These are phyloP conservation scores for Omphalotus olearius DNA, from an alignment of 1,284 basidiomycete species.

Conservation along the genomic window DNA sequence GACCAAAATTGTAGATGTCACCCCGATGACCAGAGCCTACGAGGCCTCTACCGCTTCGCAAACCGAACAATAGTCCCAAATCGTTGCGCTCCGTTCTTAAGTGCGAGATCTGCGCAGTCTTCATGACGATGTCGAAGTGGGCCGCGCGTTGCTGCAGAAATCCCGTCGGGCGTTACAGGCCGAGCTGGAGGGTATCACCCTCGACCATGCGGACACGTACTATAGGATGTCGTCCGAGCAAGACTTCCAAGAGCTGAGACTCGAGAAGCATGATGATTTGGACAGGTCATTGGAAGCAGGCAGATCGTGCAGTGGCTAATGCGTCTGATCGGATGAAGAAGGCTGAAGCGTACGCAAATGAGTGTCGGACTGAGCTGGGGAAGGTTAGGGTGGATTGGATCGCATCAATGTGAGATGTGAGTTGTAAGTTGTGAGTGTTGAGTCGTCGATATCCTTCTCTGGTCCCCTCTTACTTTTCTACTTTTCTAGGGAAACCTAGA, in stretches of 20 bases:
- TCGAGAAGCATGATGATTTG: slow-evolving; percentile 79
- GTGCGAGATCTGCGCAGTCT: slow-evolving; percentile 77
- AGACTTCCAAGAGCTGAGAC: slow-evolving; percentile 67
- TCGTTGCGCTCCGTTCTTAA: slow-evolving; percentile 79
- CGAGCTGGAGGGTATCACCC: slow-evolving; percentile 75
- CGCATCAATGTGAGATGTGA: slow-evolving; percentile 73
- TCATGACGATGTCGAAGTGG: slow-evolving; percentile 81
- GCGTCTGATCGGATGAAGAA: slow-evolving; percentile 78
- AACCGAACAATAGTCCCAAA: slow-evolving; percentile 78
- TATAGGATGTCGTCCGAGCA: slow-evolving; percentile 69
- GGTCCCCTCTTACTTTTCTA: slow-evolving; percentile 2
- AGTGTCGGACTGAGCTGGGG: slow-evolving; percentile 72
- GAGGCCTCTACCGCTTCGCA: slow-evolving; percentile 71
- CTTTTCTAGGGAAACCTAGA: slow-evolving; percentile 65
- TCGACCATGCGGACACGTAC: slow-evolving; percentile 69
- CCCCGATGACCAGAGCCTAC: slow-evolving; percentile 75
- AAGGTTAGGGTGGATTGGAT: slow-evolving; percentile 69
- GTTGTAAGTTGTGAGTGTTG: too few relatives aligned
- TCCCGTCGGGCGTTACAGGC: slow-evolving; percentile 78
- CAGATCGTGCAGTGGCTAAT: slow-evolving; percentile 67
- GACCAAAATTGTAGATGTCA: slow-evolving; percentile 73
- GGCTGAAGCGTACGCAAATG: slow-evolving; percentile 70
- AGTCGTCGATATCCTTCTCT: too few relatives aligned
- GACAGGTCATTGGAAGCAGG: slow-evolving; percentile 74
- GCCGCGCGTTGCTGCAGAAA: slow-evolving; percentile 74